phyloP scores from a whole-genome alignment of 2,329 filamentous ascomycete genomes.

The Penicillium sp. region DNA sequence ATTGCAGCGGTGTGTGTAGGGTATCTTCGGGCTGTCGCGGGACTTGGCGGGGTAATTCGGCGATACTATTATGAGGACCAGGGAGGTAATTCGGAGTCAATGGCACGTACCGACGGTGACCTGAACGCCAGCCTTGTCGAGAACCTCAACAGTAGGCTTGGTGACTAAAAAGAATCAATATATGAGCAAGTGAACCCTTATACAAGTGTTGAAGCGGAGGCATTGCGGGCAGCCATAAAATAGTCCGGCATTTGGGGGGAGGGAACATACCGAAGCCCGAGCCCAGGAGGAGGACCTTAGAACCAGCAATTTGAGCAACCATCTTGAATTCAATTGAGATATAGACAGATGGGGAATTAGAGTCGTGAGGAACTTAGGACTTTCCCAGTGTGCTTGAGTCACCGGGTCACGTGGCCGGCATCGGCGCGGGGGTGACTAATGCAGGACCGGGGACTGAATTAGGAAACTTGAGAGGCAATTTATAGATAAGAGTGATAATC shows the following conservation, averaged over 20 bases:
- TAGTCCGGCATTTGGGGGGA: not conserved
- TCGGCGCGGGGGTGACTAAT: constrained; percentile 23
- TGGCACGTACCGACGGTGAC: constrained; percentile 63
- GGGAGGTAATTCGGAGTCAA: not conserved
- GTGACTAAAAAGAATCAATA: constrained; percentile 46
- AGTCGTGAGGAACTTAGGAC: constrained; percentile 2
- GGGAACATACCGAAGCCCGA: constrained; percentile 37
- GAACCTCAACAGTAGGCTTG: constrained; percentile 63
- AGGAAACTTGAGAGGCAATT: not conserved
- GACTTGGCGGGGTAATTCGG: constrained; percentile 7
- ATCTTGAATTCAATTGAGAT: constrained; percentile 30
- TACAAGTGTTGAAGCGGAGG: constrained; percentile 2
- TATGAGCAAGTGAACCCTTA: constrained; percentile 8
- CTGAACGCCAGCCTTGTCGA: constrained; percentile 59
- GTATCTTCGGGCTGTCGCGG: not conserved
- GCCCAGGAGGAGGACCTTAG: constrained; percentile 40
- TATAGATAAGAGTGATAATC: not conserved
- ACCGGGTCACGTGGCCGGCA: constrained; percentile 32
- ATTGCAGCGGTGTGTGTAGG: not conserved
- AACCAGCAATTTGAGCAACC: constrained; percentile 38
- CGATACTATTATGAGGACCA: not conserved
- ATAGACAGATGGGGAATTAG: constrained; percentile 13
- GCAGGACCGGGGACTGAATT: not conserved
- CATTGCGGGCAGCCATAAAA: constrained; percentile 18
- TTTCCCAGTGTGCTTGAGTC: constrained; percentile 22